phyloP scores from a whole-genome alignment of 2,329 filamentous ascomycete genomes.

The Gyromitra esculenta region DNA sequence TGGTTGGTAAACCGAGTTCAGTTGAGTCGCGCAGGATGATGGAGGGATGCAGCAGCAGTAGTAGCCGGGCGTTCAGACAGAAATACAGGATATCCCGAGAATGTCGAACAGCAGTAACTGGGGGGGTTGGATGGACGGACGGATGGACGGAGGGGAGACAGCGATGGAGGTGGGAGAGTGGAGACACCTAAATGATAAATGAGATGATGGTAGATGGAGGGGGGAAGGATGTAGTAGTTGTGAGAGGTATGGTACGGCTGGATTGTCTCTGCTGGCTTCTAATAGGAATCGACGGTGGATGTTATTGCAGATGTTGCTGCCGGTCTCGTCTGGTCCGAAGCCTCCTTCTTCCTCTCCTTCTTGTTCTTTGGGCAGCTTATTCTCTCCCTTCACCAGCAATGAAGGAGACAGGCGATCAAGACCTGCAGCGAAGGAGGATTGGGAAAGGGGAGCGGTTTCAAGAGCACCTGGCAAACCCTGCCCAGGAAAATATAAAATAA shows the following conservation, averaged over 20 bases:
- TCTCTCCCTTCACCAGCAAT: background rate
- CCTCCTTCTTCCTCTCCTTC: background rate
- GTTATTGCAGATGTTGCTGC: conserved; percentile 22
- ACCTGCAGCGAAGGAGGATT: conserved; percentile 24
- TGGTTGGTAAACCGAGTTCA: conserved; percentile 27
- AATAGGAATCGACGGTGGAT: conserved; percentile 36
- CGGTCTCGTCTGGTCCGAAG: background rate
- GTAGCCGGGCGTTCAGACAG: conserved; percentile 25
- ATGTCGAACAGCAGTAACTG: conserved; percentile 12
- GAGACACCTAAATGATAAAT: conserved; percentile 43
- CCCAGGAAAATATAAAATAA: conserved; percentile 36
- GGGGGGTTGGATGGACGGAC: background rate
- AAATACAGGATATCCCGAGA: conserved; percentile 30
- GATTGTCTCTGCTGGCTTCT: conserved; percentile 31
- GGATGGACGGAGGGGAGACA: background rate
- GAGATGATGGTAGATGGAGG: conserved; percentile 3
- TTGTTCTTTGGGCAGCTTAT: background rate
- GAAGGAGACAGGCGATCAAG: conserved; percentile 21
- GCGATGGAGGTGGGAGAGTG: background rate
- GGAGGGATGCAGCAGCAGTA: conserved; percentile 31
- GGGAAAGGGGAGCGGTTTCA: conserved; percentile 51
- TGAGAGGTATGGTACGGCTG: conserved; percentile 10
- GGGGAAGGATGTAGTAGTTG: conserved; percentile 2
- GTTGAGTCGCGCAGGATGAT: conserved; percentile 41
- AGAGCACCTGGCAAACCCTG: conserved; percentile 45